Base-by-base conservation (phyloP, 225 moss, liverwort and hornwort species). In the Antitrichia curtipendula region DNA sequence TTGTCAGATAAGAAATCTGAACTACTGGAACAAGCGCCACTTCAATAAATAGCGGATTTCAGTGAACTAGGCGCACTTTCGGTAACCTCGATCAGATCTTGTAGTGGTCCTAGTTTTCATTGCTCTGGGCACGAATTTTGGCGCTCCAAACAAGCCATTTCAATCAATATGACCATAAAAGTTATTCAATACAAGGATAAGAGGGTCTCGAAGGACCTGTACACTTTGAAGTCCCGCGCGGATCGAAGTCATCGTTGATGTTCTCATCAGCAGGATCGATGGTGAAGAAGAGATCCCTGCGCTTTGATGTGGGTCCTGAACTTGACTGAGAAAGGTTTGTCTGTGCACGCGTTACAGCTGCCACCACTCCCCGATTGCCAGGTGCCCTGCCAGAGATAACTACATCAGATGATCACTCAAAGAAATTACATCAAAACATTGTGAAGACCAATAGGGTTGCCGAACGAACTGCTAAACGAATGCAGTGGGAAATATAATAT, bases 191-290 rank as follows among this genome's bases (percentile, higher is more conserved):
- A 21, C 20, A 52, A 87, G 75, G 61, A 38, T 40, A 31, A 12
- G 72, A 86, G 84, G 38, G 79, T 9, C 40, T 58, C 24, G 38
- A 87, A 89, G 66, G 88, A 98, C 97, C 93, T 88, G 95, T 83
- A 61, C 78, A 65, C 50, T 87, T 91, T 64, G 89, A 91, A 83
- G 85, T 91, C 59, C 95, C 94, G 49, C 98, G 95, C 7, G 98
- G 98, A 80, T 98, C 95, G 82, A 98, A 98, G 85, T 98, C 81
- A 72, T 87, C 96, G 88, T 97, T 95, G 54, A 90, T 76, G 64
- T 93, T 91, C 22, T 92, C 94, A 36, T 90, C 92, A 50, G 86
- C 76, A 76, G 92, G 86, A 81, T 91, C 90, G 81, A 88, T 94
- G 78, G 94, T 90, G 82, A 98, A 96, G 86, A 94, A 95, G 43